Conservation (phyloP, 164 flowering plant species). For the Liquidambar formosana region DNA sequence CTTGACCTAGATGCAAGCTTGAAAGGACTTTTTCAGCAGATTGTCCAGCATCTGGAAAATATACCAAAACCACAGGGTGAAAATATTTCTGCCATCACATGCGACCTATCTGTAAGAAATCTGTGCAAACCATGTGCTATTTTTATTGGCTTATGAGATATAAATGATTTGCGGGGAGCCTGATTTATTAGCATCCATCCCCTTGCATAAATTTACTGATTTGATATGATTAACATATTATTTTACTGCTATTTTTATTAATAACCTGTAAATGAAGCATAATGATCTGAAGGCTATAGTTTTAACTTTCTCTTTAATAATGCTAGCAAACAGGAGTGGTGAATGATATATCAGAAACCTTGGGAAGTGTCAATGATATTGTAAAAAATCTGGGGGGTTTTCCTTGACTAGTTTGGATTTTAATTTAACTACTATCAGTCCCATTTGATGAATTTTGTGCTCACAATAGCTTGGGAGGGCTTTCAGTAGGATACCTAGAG, state of each 20-base stretch:
- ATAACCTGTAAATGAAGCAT: background rate
- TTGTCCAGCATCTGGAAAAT: conserved; percentile 86
- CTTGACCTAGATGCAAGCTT: conserved; percentile 81
- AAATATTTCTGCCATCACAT: conserved; percentile 76
- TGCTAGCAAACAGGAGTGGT: background rate
- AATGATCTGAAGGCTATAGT: background rate
- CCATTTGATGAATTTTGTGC: too few relatives aligned
- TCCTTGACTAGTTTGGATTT: too few relatives aligned
- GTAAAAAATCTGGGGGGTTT: too few relatives aligned
- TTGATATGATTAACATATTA: too few relatives aligned
- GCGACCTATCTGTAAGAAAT: conserved; percentile 87
- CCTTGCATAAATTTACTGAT: background rate
- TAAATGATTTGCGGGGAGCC: background rate
- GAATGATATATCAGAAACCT: too few relatives aligned
- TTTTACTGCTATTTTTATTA: background rate
- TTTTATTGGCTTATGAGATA: too few relatives aligned
- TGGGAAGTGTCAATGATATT: too few relatives aligned
- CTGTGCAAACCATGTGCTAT: conserved; percentile 2
- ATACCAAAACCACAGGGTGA: conserved; percentile 94
- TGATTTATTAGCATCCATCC: background rate
- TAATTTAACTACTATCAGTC: too few relatives aligned
- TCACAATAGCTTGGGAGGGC: too few relatives aligned
- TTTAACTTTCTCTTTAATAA: background rate
- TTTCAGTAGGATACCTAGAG: too few relatives aligned
- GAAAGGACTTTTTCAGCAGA: conserved; percentile 83